Percentiles rank a stretch among this genome's conserved stretches.
These are phyloP conservation scores for Termitomyces sp. DNA, from an alignment of 768 basidiomycete species.

Conservation along the genomic window DNA sequence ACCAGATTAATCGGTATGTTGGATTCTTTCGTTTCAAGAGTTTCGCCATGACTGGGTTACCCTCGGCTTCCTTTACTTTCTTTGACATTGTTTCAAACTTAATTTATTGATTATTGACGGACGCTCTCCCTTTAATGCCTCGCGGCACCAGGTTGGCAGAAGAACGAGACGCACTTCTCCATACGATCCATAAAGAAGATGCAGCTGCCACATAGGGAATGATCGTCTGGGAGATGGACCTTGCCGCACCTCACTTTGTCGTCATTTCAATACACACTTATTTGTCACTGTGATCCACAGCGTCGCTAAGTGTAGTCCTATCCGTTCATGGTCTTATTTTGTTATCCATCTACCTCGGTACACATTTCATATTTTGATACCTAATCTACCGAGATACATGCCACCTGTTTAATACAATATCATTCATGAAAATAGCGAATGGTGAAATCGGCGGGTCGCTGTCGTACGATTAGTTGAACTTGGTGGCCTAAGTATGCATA, in stretches of 20 bases:
- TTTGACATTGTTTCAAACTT: constrained; percentile 32
- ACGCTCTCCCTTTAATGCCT: constrained; percentile 17
- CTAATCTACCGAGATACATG: constrained; percentile 13
- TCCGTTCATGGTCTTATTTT: neutral
- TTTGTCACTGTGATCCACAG: neutral
- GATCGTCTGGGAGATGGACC: neutral
- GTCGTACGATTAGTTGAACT: neutral
- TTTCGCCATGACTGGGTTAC: constrained; percentile 46
- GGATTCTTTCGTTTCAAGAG: constrained; percentile 55
- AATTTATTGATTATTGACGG: constrained; percentile 44
- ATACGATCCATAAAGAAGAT: constrained; percentile 20
- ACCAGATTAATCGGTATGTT: constrained; percentile 77
- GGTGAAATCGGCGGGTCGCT: too few species aligned
- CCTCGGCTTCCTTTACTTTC: constrained; percentile 53
- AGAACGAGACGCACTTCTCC: constrained; percentile 50
- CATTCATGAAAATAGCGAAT: too few species aligned
- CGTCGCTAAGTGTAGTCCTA: constrained; percentile 1
- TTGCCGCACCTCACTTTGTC: neutral
- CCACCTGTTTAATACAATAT: too few species aligned
- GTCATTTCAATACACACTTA: neutral
- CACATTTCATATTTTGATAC: constrained; percentile 10
- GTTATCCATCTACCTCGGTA: constrained; percentile 8
- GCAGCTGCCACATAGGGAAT: constrained; percentile 14
- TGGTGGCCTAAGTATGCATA: too few species aligned
- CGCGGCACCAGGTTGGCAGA: constrained; percentile 58